Evolutionary conservation across 1,284 basidiomycete species (phyloP).

Genomic region (Irpex rosettiformis): DNA sequence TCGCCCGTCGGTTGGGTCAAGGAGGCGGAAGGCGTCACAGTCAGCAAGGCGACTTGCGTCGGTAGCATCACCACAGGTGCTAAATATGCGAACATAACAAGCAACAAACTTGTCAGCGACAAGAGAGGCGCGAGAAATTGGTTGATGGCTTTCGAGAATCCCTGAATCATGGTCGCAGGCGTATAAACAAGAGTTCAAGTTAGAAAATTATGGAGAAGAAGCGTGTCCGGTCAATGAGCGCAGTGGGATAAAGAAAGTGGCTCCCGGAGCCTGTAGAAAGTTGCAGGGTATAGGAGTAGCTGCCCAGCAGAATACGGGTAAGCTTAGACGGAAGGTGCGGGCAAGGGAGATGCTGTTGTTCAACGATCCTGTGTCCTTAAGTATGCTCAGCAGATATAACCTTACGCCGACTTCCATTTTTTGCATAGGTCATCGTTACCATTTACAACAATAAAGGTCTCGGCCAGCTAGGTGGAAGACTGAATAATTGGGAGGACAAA

Average conservation of each 20-base stretch:
- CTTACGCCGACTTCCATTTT: neutral
- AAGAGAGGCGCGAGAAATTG: slow-evolving; percentile 69
- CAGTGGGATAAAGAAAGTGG: neutral
- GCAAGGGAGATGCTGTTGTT: neutral
- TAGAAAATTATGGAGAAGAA: neutral
- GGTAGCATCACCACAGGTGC: slow-evolving; percentile 60
- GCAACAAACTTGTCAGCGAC: slow-evolving; percentile 59
- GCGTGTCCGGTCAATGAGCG: slow-evolving; percentile 10
- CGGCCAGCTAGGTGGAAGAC: neutral
- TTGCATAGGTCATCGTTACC: neutral
- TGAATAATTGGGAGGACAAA: slow-evolving; percentile 9
- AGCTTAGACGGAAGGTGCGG: neutral
- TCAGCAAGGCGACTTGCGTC: slow-evolving; percentile 59
- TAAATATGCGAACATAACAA: slow-evolving; percentile 62
- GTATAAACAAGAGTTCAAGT: neutral
- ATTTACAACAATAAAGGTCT: neutral
- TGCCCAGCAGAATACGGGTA: slow-evolving; percentile 10
- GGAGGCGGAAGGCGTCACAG: slow-evolving; percentile 54
- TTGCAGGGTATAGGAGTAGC: neutral
- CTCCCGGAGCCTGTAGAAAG: neutral
- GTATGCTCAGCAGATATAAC: neutral
- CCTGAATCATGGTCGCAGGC: slow-evolving; percentile 56
- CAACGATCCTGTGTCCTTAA: neutral
- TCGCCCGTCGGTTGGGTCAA: slow-evolving; percentile 37
- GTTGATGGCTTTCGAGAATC: slow-evolving; percentile 65